Conservation (phyloP, 129 eudicot genomes). For the Centaurea solstitialis region DNA sequence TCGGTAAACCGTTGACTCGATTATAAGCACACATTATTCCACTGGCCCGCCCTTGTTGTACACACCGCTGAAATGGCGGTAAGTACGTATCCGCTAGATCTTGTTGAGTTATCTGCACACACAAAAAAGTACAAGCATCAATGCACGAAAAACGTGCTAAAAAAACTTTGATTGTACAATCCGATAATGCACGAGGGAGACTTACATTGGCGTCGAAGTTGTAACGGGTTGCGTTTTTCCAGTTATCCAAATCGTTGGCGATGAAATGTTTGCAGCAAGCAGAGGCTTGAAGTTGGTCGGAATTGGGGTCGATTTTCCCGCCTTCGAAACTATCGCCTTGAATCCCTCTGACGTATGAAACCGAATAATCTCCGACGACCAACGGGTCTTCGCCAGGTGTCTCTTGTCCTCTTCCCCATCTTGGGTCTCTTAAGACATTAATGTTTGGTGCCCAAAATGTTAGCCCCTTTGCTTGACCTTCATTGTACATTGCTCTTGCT, state of each 20-base stretch:
- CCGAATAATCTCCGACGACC: conserved; percentile 57
- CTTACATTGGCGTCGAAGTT: conserved; percentile 67
- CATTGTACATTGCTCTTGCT: conserved; percentile 68
- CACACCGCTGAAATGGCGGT: conserved; percentile 73
- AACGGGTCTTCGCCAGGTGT: conserved; percentile 84
- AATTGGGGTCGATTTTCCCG: conserved; percentile 37
- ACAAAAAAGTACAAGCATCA: conserved; percentile 11
- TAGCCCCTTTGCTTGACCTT: conserved; percentile 70
- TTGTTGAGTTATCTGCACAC: conserved; percentile 60
- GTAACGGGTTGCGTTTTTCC: conserved; percentile 56
- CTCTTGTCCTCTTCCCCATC: conserved; percentile 91
- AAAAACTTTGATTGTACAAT: background rate
- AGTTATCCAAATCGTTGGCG: conserved; percentile 74
- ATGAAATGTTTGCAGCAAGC: conserved; percentile 85
- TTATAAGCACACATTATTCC: conserved; percentile 93
- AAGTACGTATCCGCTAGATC: conserved; percentile 76
- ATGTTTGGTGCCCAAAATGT: conserved; percentile 87
- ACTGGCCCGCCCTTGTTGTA: conserved; percentile 61
- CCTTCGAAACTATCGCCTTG: conserved; percentile 74
- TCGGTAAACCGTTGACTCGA: conserved; percentile 80
- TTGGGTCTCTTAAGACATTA: conserved; percentile 68
- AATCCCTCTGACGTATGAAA: conserved; percentile 66
- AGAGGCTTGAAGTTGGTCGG: conserved; percentile 59
- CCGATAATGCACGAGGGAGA: background rate
- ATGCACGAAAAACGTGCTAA: background rate